Evolutionary conservation across 2,329 filamentous ascomycete genomes (phyloP), one percentile per base, ranked within the genome.

Genomic region (Trichoderma cornu-damae): DNA sequence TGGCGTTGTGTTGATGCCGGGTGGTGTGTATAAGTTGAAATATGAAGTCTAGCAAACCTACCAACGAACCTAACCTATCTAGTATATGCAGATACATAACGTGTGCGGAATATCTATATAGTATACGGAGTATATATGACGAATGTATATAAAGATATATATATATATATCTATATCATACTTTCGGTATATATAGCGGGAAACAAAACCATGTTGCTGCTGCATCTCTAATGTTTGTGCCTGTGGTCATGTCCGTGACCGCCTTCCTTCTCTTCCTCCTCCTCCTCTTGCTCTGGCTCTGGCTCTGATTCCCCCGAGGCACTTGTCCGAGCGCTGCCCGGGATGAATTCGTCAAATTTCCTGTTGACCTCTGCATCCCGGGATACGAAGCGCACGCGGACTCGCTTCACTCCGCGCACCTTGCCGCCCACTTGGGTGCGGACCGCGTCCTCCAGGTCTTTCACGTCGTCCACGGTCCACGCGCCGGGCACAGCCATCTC

Each of bases 331-430:
- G 79, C 84, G 61, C 87, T 81, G 2, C 82, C 81, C 2, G 80
- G 73, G 61, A 92, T 88, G 66, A 91, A 92, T 70, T 97, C 91
- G 68, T 96, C 89, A 60, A 88, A 85, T 65, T 73, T 75, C 24
- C 86, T 81, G 53, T 81, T 75, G 28, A 76, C 72, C 11, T 75
- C 71, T 26, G 79, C 78, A 16, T 88, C 85, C 63, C 83, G 83
- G 35, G 87, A 82, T 28, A 94, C 83, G 69, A 97, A 97, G 40
- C 91, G 85, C 51, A 97, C 81, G 61, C 88, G 87, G 32, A 99
- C 82, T 61, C 88, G 84, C 70, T 90, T 86, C 37, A 94, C 90
- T 1, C 94, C 93, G 60, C 89, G 84, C 12, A 96, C 89, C 64
- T 87, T 89, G 60, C 79, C 76, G 26, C 89, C 90, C 24, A 96